Evolutionary conservation across 805 yeast species (phyloP).

Genomic region (Wickerhamiella brachini): DNA sequence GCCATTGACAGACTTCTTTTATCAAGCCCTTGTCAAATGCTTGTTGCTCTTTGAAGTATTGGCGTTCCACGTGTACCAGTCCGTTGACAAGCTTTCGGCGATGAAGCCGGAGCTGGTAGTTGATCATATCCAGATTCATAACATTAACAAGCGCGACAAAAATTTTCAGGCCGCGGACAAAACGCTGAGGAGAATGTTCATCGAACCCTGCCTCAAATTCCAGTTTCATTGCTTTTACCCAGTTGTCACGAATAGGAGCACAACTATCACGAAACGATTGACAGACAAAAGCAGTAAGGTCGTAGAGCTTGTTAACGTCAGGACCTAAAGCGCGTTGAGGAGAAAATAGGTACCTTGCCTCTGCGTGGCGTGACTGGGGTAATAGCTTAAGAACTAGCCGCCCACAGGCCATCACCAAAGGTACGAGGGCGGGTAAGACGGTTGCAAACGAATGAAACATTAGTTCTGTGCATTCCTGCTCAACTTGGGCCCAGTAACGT

Average conservation of each 20-base stretch:
- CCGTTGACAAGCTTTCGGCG: neutral
- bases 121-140: constrained; percentile 90
- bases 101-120: constrained; percentile 62
- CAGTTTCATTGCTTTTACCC: constrained; percentile 72
- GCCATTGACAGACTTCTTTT: neutral
- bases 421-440: constrained; percentile 32
- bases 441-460: constrained; percentile 31
- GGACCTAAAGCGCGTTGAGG: constrained; percentile 59
- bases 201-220: constrained; percentile 35
- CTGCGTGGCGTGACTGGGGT: constrained; percentile 59
- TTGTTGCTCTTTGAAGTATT: neutral
- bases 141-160: constrained; percentile 78
- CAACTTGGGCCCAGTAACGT: constrained; percentile 68
- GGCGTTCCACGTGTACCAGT: neutral
- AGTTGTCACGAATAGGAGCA: constrained; percentile 87
- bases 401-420: constrained; percentile 62
- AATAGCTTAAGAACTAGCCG: constrained; percentile 62
- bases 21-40: neutral
- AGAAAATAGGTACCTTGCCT: constrained; percentile 62
- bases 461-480: constrained; percentile 77
- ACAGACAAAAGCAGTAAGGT: constrained; percentile 29
- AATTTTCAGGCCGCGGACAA: constrained; percentile 65
- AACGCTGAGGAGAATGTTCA: constrained; percentile 28
- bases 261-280: constrained; percentile 74
- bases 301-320: constrained; percentile 27